These are phyloP conservation scores for Elsinoe batatas DNA, from an alignment of 2,329 filamentous ascomycete genomes.

Conservation along the genomic window DNA sequence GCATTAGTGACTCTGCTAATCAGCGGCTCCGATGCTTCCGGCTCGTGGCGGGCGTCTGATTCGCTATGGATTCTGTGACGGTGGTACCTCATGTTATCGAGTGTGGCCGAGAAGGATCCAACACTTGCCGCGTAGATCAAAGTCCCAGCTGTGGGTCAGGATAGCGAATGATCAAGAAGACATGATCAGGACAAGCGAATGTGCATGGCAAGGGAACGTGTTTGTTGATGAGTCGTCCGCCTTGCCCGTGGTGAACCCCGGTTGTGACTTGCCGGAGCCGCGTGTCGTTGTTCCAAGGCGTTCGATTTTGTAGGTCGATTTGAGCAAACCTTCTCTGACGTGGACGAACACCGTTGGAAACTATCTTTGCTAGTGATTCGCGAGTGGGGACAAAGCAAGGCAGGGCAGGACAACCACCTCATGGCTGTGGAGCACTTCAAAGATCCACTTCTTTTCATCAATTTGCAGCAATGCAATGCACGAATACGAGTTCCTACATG, in stretches of 20 bases:
- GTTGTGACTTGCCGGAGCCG: slow-evolving; percentile 9
- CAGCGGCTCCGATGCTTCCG: slow-evolving; percentile 13
- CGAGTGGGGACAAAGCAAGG: background rate
- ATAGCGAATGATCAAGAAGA: background rate
- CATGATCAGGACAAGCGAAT: slow-evolving; percentile 1
- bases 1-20: slow-evolving; percentile 23
- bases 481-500: background rate
- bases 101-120: background rate
- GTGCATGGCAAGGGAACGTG: background rate
- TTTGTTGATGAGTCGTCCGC: background rate
- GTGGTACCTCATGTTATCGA: background rate
- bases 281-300: slow-evolving; percentile 5
- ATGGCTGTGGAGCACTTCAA: background rate
- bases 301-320: background rate
- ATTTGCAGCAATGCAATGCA: background rate
- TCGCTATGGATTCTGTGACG: slow-evolving; percentile 6
- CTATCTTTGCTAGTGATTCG: slow-evolving; percentile 1
- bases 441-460: background rate
- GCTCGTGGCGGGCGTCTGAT: slow-evolving; percentile 8
- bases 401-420: no score
- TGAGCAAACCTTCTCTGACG: background rate
- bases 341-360: background rate
- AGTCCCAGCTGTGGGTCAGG: background rate
- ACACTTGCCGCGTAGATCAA: background rate
- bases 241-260: background rate